These are phyloP conservation scores for Sugiyamaella chiloensis DNA, from an alignment of 805 yeast genomes.

Conservation along the genomic window DNA sequence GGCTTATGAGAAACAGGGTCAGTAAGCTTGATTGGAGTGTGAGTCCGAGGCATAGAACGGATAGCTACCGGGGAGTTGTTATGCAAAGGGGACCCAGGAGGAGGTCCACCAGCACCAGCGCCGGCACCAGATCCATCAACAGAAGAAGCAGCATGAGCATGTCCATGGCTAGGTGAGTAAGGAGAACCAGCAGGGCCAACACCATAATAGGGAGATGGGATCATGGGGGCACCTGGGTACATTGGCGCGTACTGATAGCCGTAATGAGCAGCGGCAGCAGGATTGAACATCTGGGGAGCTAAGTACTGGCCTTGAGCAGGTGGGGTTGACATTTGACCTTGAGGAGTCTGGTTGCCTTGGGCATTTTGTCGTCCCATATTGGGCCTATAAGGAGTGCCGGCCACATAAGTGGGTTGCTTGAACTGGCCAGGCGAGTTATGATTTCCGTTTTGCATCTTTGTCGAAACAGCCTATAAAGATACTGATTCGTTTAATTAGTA, in stretches of 20 bases:
- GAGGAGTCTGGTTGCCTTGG: neutral
- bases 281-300: neutral
- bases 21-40: constrained; percentile 26
- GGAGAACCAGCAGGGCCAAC: neutral
- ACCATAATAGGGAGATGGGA: neutral
- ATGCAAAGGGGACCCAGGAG: constrained; percentile 4
- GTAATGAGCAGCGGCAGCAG: neutral
- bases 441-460: constrained; percentile 1
- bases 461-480: too few species aligned
- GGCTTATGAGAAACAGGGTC: constrained; percentile 29
- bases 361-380: neutral
- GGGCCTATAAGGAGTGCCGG: neutral
- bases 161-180: constrained; percentile 1
- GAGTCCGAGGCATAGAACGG: constrained; percentile 6
- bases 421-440: constrained; percentile 2
- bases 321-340: neutral
- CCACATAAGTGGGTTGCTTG: neutral
- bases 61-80: neutral
- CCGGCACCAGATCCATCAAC: too few species aligned
- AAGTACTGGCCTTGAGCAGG: constrained; percentile 1
- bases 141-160: neutral
- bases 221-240: constrained; percentile 1
- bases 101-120: neutral
- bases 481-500: neutral
- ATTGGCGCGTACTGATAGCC: neutral